Conservation (phyloP, 1,284 basidiomycete genomes). For the Cerrena zonata region DNA sequence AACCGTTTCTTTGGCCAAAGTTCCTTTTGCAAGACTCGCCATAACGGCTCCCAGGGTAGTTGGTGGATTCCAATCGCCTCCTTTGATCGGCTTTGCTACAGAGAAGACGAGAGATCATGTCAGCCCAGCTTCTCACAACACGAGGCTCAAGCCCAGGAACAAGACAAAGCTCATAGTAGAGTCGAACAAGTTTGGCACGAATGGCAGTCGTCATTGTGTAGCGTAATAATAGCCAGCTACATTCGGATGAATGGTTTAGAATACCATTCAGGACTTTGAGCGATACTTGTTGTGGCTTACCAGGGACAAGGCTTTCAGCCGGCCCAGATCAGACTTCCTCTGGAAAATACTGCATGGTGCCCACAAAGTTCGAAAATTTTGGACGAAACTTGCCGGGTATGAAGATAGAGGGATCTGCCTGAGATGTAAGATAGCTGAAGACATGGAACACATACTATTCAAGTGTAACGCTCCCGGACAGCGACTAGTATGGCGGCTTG, state of each 20-base stretch:
- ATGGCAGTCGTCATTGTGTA: constrained; percentile 72
- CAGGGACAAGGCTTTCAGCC: constrained; percentile 21
- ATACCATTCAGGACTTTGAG: no score
- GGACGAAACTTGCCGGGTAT: constrained; percentile 21
- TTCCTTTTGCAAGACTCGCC: constrained; percentile 66
- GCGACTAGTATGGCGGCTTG: constrained; percentile 22
- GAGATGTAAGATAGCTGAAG: constrained; percentile 22
- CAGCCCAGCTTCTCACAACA: constrained; percentile 64
- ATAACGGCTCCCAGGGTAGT: constrained; percentile 72
- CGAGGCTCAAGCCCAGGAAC: constrained; percentile 72
- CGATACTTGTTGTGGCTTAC: no score
- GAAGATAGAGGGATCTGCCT: constrained; percentile 23
- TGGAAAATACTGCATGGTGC: constrained; percentile 30
- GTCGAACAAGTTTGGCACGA: constrained; percentile 70
- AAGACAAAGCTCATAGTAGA: constrained; percentile 78
- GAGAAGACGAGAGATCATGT: constrained; percentile 67
- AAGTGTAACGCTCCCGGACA: constrained; percentile 24
- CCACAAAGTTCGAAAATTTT: constrained; percentile 26
- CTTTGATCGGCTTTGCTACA: constrained; percentile 57
- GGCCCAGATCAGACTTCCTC: constrained; percentile 23
- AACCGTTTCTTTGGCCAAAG: constrained; percentile 66
- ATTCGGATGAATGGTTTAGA: neutral
- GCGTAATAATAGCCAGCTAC: constrained; percentile 76
- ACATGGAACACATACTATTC: no score
- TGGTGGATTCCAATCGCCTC: constrained; percentile 64